Percentiles rank a stretch among this genome's conserved stretches.
phyloP scores from a whole-genome alignment of 352 stramenopile species.

The Pythium scleroteichum region DNA sequence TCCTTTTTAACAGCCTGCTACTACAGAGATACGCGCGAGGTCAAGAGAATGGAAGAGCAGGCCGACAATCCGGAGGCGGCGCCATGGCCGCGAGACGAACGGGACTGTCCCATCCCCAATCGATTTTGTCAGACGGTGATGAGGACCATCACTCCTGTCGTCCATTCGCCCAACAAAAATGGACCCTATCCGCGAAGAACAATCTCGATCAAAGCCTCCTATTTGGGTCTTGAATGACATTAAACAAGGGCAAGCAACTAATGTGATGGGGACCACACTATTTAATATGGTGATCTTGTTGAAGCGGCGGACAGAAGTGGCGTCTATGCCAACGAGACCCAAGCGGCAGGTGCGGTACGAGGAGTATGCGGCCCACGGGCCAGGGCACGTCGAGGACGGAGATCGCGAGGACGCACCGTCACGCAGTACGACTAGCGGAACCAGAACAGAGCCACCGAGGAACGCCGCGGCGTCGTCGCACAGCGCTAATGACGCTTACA shows the following conservation, averaged over 20 bases:
- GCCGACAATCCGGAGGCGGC: no score
- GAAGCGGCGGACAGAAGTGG: not conserved
- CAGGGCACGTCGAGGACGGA: not conserved
- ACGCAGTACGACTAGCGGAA: no score
- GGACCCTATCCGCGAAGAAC: constrained; percentile 20
- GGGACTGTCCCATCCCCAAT: no score
- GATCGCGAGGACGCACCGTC: not conserved
- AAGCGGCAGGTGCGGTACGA: constrained; percentile 47
- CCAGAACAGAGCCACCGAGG: no score
- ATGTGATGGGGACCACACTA: not conserved
- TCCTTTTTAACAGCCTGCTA: no score
- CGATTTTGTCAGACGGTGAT: no score
- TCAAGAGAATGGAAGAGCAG: no score
- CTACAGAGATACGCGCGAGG: no score
- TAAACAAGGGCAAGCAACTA: not conserved
- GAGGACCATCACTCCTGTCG: no score
- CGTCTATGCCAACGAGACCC: constrained; percentile 7
- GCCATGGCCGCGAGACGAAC: no score
- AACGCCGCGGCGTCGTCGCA: constrained; percentile 44
- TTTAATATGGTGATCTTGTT: not conserved
- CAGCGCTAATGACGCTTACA: constrained; percentile 71
- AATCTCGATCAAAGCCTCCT: constrained; percentile 1
- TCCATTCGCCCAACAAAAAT: no score
- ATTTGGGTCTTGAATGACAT: not conserved
- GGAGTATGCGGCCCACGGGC: constrained; percentile 53